A percentile compares a stretch with the other conserved stretches of the same genome.
Conservation (phyloP, 306 rosid genomes). For the Vicia sativa region DNA sequence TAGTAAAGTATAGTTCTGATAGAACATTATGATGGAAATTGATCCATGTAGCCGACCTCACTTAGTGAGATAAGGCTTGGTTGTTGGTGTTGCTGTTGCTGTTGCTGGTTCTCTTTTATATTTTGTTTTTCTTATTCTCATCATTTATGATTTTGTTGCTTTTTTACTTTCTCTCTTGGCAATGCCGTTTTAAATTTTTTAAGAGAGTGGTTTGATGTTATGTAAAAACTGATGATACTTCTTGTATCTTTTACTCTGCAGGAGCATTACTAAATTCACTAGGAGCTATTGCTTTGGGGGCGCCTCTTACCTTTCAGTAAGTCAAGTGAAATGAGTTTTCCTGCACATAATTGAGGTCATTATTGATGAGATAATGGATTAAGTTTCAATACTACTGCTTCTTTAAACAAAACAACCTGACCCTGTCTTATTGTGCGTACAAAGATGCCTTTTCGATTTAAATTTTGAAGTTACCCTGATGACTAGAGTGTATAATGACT, state of each 20-base stretch:
- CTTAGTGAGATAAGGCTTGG: no score
- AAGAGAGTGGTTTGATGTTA: not conserved
- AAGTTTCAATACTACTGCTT: no score
- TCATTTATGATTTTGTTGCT: constrained; percentile 1
- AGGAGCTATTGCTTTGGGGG: constrained; percentile 87
- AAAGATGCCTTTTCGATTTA: not conserved
- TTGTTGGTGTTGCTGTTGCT: no score
- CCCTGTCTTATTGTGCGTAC: not conserved
- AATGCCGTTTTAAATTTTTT: not conserved
- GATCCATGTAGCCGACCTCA: no score
- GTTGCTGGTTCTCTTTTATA: no score
- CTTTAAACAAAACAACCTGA: no score
- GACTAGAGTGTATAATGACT: constrained; percentile 31
- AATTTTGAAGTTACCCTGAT: constrained; percentile 12
- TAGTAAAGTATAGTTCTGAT: no score
- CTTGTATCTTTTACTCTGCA: constrained; percentile 43
- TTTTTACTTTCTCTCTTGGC: not conserved
- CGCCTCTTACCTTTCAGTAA: constrained; percentile 80
- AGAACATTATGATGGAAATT: no score
- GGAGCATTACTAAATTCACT: constrained; percentile 75
- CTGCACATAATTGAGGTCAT: constrained; percentile 16
- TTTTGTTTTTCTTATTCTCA: constrained; percentile 2
- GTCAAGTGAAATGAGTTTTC: constrained; percentile 49
- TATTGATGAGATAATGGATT: constrained; percentile 29
- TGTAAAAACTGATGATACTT: not conserved